Evolutionary conservation across 2,329 filamentous ascomycete genomes (phyloP).

Genomic region (Hymenoscyphus repandus): DNA sequence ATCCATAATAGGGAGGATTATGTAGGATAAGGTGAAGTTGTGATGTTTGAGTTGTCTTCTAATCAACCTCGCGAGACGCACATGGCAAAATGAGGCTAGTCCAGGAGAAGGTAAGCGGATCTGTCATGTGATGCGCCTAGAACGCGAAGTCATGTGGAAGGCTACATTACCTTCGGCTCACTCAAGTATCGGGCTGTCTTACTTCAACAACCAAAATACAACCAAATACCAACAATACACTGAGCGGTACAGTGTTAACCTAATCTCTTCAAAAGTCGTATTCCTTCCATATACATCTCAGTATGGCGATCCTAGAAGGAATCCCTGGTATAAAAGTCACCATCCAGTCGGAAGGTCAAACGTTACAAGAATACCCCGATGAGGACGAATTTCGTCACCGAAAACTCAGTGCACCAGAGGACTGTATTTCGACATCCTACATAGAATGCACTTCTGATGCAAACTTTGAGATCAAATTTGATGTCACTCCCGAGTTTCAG

Average conservation of each 20-base stretch:
- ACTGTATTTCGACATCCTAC: conserved; percentile 11
- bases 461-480: conserved; percentile 15
- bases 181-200: neutral
- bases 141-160: no score
- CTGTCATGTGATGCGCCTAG: no score
- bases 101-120: no score
- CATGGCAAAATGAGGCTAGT: no score
- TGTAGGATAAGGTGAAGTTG: neutral
- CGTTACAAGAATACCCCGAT: conserved; percentile 20
- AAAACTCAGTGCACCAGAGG: conserved; percentile 1
- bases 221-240: no score
- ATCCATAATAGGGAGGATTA: conserved; percentile 23
- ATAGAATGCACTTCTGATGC: conserved; percentile 16
- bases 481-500: conserved; percentile 3
- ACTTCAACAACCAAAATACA: no score
- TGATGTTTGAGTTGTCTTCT: no score
- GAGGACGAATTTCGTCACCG: conserved; percentile 9
- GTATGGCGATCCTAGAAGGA: conserved; percentile 22
- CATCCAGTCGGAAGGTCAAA: conserved; percentile 12
- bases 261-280: neutral
- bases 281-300: neutral
- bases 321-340: conserved; percentile 20
- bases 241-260: no score
- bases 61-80: no score
- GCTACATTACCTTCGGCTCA: neutral